Evolutionary conservation across 768 basidiomycete species (phyloP).

Genomic region (Collybia sordida): DNA sequence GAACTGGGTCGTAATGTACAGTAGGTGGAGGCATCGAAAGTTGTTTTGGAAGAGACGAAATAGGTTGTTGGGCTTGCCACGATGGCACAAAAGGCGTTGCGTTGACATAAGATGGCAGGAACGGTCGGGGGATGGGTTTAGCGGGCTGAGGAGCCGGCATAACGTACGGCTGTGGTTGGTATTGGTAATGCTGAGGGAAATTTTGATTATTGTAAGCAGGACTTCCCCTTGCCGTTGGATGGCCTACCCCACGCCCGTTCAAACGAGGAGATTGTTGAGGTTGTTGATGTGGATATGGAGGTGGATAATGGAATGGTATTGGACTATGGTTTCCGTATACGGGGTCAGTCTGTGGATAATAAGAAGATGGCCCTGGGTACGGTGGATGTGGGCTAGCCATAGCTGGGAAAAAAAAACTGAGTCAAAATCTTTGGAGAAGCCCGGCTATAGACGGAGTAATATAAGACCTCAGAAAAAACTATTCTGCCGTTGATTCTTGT

Average conservation of each 20-base stretch:
- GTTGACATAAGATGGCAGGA: conserved; percentile 29
- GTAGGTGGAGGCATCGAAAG: conserved; percentile 47
- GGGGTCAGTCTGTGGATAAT: conserved; percentile 18
- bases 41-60: conserved; percentile 66
- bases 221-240: conserved; percentile 35
- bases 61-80: conserved; percentile 45
- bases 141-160: not conserved
- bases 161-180: conserved; percentile 28
- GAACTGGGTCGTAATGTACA: conserved; percentile 8
- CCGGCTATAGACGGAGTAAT: not conserved
- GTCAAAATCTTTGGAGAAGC: not conserved
- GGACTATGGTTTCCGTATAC: conserved; percentile 36
- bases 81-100: conserved; percentile 33
- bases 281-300: conserved; percentile 37
- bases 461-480: not conserved
- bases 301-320: conserved; percentile 17
- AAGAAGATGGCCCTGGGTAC: conserved; percentile 18
- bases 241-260: conserved; percentile 30
- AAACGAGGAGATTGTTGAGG: conserved; percentile 31
- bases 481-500: not conserved
- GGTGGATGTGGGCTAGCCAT: conserved; percentile 20
- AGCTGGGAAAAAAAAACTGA: not conserved
- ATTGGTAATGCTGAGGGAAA: conserved; percentile 27
- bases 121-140: conserved; percentile 25
- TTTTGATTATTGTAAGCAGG: conserved; percentile 32